Evolutionary conservation across 202 grass and related monocot species (phyloP), one percentile per base, ranked within the genome.

Genomic region (Elaeis oleifera): DNA sequence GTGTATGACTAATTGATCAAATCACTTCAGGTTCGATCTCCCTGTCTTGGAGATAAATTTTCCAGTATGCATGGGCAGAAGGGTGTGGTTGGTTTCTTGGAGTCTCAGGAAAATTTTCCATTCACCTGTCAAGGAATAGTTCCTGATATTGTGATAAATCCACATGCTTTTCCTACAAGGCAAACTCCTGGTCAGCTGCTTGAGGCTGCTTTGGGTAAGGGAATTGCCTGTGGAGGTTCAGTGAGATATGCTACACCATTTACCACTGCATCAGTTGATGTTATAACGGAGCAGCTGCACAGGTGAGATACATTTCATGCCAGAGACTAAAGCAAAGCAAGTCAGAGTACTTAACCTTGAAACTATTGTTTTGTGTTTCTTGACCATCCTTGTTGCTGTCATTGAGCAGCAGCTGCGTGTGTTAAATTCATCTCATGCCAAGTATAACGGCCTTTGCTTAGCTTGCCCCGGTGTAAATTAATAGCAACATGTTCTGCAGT

Each of bases 1-100:
- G 1, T 13, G 36, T 13, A 13, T 44, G 36, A 44, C 36, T 44
- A 44, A 44, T 44, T 44, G 36, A 51, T 65, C 5, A 49, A 27
- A 7, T 26, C 0, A 39, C 52, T 68, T 51, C 76, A 97, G 92
- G 81, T 97, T 63, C 76, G 92, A 59, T 81, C 81, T 20, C 92
- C 92, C 23, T 89, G 84, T 63, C 77, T 97, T 49, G 87, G 92
- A 57, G 87, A 97, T 73, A 91, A 97, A 56, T 97, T 97, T 85
- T 91, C 92, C 20, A 91, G 84, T 61, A 97, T 97, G 87, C 92
- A 97, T 72, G 92, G 92, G 23, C 87, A 97, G 74, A 97, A 97
- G 61, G 92, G 92, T 72, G 92, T 91, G 55, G 71, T 91, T 77
- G 92, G 92, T 63, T 91, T 91, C 75, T 73, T 97, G 61, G 84